phyloP scores from a whole-genome alignment of 1,284 basidiomycete species.

The Sporisorium exsertum region DNA sequence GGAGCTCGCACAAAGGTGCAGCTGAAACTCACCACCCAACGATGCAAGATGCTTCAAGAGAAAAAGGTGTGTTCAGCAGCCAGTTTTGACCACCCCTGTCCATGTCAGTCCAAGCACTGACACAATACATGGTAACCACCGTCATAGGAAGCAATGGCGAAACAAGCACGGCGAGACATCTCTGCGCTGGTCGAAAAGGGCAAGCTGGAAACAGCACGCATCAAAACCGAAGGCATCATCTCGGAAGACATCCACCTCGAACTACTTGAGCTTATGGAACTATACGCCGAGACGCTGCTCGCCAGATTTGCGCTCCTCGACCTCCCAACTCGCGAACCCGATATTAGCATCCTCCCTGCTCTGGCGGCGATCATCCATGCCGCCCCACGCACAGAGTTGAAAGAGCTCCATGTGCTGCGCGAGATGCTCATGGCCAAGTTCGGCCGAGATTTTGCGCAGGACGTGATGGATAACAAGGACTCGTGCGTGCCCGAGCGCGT shows the following conservation, averaged over 20 bases:
- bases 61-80: constrained; percentile 78
- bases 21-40: constrained; percentile 86
- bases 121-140: not conserved
- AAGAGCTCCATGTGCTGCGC: constrained; percentile 88
- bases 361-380: constrained; percentile 85
- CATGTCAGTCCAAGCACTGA: constrained; percentile 10
- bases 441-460: constrained; percentile 83
- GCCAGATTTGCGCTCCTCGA: constrained; percentile 93
- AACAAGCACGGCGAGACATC: constrained; percentile 82
- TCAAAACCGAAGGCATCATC: constrained; percentile 85
- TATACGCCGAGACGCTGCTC: constrained; percentile 91
- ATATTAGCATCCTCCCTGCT: constrained; percentile 81
- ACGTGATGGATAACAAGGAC: constrained; percentile 84
- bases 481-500: constrained; percentile 83
- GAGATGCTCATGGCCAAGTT: constrained; percentile 95
- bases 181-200: constrained; percentile 81
- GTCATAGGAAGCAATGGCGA: constrained; percentile 81
- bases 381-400: constrained; percentile 79
- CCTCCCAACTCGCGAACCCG: constrained; percentile 81
- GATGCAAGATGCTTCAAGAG: constrained; percentile 87
- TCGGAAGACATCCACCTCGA: constrained; percentile 76
- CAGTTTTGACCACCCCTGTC: constrained; percentile 67
- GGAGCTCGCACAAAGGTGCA: constrained; percentile 64
- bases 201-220: constrained; percentile 83
- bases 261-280: constrained; percentile 84